A percentile compares a stretch with the other conserved stretches of the same genome.
Conservation (phyloP, 805 yeast species). For the Ogataea nakhonphanomensis region DNA sequence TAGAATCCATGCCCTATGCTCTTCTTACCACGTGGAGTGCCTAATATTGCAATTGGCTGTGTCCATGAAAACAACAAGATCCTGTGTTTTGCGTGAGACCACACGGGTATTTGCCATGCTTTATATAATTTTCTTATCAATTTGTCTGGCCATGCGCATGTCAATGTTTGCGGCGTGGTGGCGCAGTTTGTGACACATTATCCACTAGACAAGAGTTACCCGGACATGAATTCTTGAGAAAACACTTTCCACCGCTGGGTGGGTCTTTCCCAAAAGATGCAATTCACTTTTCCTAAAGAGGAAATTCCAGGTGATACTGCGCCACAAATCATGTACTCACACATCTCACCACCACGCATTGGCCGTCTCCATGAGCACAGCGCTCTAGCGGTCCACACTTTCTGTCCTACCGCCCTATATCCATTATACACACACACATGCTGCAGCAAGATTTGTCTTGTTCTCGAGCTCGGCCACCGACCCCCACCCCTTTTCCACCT, state of each 20-base stretch:
- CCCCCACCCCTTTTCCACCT: not conserved
- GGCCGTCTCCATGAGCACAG: not conserved
- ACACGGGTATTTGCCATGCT: constrained; percentile 9
- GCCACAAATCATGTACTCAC: constrained; percentile 4
- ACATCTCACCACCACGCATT: not conserved
- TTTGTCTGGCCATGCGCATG: constrained; percentile 5
- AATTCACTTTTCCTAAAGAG: constrained; percentile 12
- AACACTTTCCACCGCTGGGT: not conserved
- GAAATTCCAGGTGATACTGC: constrained; percentile 4
- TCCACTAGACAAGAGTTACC: constrained; percentile 2
- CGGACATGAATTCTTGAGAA: not conserved
- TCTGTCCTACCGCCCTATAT: not conserved
- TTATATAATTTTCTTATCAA: constrained; percentile 9
- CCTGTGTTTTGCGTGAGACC: constrained; percentile 1
- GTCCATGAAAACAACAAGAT: constrained; percentile 11
- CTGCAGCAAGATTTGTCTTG: not conserved
- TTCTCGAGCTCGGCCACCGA: not conserved
- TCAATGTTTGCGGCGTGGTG: constrained; percentile 10
- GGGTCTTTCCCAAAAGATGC: constrained; percentile 9
- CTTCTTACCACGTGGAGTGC: constrained; percentile 5
- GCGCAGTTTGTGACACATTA: constrained; percentile 10
- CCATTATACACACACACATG: no score
- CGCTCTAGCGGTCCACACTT: not conserved
- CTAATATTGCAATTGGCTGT: constrained; percentile 1
- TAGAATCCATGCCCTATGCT: constrained; percentile 8